phyloP scores from a whole-genome alignment of 768 basidiomycete species.

The Leccinum uliginosum region DNA sequence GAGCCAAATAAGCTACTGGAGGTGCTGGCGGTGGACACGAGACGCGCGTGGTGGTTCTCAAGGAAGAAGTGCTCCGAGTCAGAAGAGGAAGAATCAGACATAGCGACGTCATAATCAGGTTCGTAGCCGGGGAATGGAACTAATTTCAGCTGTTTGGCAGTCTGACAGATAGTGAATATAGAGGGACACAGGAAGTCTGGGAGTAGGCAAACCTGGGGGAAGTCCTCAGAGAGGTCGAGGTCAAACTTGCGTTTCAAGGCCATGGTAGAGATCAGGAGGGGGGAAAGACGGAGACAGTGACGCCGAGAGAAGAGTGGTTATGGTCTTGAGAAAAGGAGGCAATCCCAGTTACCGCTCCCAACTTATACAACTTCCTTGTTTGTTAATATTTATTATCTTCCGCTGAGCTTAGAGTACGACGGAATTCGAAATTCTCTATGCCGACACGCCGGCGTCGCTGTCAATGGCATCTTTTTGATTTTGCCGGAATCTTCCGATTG shows the following conservation, averaged over 20 bases:
- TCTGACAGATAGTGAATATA: constrained; percentile 32
- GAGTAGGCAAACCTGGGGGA: constrained; percentile 39
- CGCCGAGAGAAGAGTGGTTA: constrained; percentile 8
- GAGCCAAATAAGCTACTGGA: constrained; percentile 42
- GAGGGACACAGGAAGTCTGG: constrained; percentile 12
- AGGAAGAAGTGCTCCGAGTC: constrained; percentile 58
- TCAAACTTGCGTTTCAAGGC: constrained; percentile 75
- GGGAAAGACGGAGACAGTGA: constrained; percentile 1
- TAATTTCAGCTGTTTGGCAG: constrained; percentile 67
- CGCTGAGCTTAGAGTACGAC: constrained; percentile 21
- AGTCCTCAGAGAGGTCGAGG: constrained; percentile 49
- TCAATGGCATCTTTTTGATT: background rate
- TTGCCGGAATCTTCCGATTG: constrained; percentile 29
- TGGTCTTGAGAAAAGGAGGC: constrained; percentile 25
- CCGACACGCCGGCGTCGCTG: constrained; percentile 14
- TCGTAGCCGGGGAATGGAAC: constrained; percentile 69
- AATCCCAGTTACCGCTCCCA: constrained; percentile 19
- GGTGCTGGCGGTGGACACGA: constrained; percentile 64
- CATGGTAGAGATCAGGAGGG: constrained; percentile 39
- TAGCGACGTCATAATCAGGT: constrained; percentile 60
- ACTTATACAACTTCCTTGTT: constrained; percentile 30
- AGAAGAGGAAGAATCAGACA: constrained; percentile 53
- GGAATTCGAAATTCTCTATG: constrained; percentile 16
- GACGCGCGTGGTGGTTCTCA: constrained; percentile 53
- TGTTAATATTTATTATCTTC: constrained; percentile 21